Conservation (phyloP, 768 basidiomycete genomes). For the Pleurotus tuber-regium region DNA sequence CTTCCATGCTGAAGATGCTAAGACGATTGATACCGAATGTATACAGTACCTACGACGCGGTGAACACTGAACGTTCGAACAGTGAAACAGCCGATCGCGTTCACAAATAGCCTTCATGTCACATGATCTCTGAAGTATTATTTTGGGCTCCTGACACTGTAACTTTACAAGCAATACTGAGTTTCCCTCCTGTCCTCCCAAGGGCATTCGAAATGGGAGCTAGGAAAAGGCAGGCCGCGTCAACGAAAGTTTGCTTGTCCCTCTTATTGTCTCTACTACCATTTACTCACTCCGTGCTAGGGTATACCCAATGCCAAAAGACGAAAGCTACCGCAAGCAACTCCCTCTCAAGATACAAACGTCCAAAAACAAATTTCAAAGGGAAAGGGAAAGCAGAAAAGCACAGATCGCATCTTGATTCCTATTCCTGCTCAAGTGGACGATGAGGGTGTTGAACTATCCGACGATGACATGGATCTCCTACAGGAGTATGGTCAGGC, state of each 20-base stretch:
- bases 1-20: constrained; percentile 30
- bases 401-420: constrained; percentile 56
- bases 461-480: constrained; percentile 69
- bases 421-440: constrained; percentile 53
- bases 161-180: no score
- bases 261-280: no score
- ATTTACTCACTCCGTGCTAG: constrained; percentile 19
- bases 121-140: not conserved
- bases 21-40: no score
- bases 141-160: constrained; percentile 3
- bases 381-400: constrained; percentile 55
- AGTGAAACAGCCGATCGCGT: not conserved
- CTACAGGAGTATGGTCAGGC: constrained; percentile 63
- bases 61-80: no score
- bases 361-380: constrained; percentile 21
- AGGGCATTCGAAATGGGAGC: constrained; percentile 25
- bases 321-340: constrained; percentile 57
- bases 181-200: constrained; percentile 13
- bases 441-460: constrained; percentile 54
- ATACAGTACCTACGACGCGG: no score
- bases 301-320: constrained; percentile 48
- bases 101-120: not conserved
- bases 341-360: no score
- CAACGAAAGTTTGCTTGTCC: constrained; percentile 23
- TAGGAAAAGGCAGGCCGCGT: constrained; percentile 31